Base-by-base conservation (phyloP, 2,329 filamentous ascomycete genomes). In the Cladosporium sp. region DNA sequence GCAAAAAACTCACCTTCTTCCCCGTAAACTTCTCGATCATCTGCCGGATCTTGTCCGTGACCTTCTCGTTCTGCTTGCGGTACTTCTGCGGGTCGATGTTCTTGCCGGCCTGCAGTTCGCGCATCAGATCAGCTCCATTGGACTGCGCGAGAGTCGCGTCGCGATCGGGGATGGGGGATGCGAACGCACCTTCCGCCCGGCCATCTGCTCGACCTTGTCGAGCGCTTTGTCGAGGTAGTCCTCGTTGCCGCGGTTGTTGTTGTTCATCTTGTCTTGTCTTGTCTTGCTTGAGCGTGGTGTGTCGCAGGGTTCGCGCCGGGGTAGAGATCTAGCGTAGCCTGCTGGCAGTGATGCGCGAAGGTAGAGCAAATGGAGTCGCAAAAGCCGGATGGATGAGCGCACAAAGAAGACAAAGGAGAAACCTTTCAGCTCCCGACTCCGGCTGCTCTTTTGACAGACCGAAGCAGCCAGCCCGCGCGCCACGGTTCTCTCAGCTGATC, bases 21-120 rank as follows among this genome's bases (percentile, higher is more conserved):
- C 64, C 65, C 13, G 65, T 65, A 10, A 58, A 52, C 61, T 66
- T 65, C 59, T 66, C 64, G 43, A 66, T 62, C 43, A 61, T 59
- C 19, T 53, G 58, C 35, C 65, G 59, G 13, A 59, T 55, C 52
- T 61, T 64, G 46, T 67, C 65, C 50, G 63, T 65, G 52, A 67
- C 56, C 61, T 66, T 67, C 60, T 67, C 64, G 56, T 67, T 67
- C 43, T 59, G 58, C 13, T 50, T 52, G 35, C 64, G 54, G 43
- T 61, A 58, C 57, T 65, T 63, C 43, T 41, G 53, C 18, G 63
- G 57, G 49, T 66, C 60, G 22, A 62, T 40, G 14, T 53, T 40
- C 53, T 63, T 60, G 28, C 61, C 61, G 11, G 52, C 56, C 32
- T 53, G 28, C 28, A 18, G 16, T 18, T 18, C 16, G 16, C 16